Evolutionary conservation across 345 rosid genomes (phyloP), one percentile per base, ranked within the genome.

Genomic region (Odontarrhena argentea): DNA sequence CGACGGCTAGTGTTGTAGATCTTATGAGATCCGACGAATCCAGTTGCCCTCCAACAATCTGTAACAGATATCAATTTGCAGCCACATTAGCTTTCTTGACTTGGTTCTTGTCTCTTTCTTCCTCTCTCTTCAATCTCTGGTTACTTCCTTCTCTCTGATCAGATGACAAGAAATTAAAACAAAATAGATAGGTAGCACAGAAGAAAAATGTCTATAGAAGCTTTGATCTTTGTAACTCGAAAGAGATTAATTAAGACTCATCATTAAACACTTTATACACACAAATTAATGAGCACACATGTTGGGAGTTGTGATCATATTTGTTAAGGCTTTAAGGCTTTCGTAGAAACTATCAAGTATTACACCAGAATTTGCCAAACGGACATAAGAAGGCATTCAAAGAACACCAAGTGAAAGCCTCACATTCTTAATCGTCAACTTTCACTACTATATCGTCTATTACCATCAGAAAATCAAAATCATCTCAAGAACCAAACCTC

Each of bases 41-140:
- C 1, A 67, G 60, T 30, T 86, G 88, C 78, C 82, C 87, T 22
- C 72, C 83, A 25, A 76, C 78, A 60, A 58, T 85, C 55, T 92
- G 93, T 69, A 75, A 85, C 55, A 82, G 93, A 76, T 89, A 87
- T 57, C 96, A 92, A 45, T 54, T 87, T 65, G 89, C 91, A 22
- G 91, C 98, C 7, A 83, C 87, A 10, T 86, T 89, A 91, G 96
- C 98, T 10, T 89, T 87, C 83, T 75, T 87, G 78, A 82, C 87
- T 28, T 89, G 98, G 96, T 79, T 89, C 67, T 71, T 86, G 58
- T 84, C 93, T 15, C 69, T 81, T 46, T 84, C 96, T 68, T 92
- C 96, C 1, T 80, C 88, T 9, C 92, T 89, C 65, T 86, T 87
- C 81, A 92, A 87, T 69, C 89, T 89, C 41, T 92, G 96, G 96